Evolutionary conservation across 2,329 filamentous ascomycete species (phyloP).

Genomic region (Beauveria brongniartii): DNA sequence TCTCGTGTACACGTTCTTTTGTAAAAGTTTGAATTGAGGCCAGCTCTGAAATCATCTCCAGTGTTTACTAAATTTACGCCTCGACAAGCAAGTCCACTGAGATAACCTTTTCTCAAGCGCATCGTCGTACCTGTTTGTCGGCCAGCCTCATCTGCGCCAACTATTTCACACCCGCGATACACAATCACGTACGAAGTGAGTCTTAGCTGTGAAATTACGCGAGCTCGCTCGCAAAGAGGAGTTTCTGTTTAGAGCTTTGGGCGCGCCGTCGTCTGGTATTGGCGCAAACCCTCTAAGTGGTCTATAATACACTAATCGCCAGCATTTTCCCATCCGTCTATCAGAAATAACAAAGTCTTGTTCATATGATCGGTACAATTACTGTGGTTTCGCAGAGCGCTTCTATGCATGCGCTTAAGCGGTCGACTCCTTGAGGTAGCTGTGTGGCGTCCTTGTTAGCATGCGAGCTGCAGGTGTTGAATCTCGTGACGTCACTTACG

Average conservation of each 20-base stretch:
- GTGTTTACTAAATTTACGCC: too few relatives aligned
- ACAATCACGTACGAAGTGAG: neutral
- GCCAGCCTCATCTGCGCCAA: too few relatives aligned
- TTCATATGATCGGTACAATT: constrained; percentile 11
- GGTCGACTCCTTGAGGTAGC: constrained; percentile 62
- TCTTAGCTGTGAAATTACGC: neutral
- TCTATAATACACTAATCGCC: constrained; percentile 33
- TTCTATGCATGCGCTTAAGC: constrained; percentile 43
- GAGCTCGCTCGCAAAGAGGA: constrained; percentile 23
- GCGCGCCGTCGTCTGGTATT: constrained; percentile 23
- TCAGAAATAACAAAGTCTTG: constrained; percentile 17
- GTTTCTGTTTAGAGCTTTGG: constrained; percentile 22
- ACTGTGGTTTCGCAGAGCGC: neutral
- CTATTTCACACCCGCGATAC: too few relatives aligned
- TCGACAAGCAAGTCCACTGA: too few relatives aligned
- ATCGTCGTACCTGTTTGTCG: too few relatives aligned
- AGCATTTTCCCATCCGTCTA: constrained; percentile 24
- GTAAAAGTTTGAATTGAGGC: too few relatives aligned
- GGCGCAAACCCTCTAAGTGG: constrained; percentile 21
- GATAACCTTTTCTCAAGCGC: too few relatives aligned
- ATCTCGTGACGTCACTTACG: constrained; percentile 50
- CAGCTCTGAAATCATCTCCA: too few relatives aligned
- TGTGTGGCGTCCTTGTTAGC: constrained; percentile 25
- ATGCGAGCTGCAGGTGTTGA: neutral
- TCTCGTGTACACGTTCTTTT: too few relatives aligned